A percentile compares a stretch with the other conserved stretches of the same genome.
Conservation (phyloP, 2,329 filamentous ascomycete genomes). For the Botrytis elliptica region DNA sequence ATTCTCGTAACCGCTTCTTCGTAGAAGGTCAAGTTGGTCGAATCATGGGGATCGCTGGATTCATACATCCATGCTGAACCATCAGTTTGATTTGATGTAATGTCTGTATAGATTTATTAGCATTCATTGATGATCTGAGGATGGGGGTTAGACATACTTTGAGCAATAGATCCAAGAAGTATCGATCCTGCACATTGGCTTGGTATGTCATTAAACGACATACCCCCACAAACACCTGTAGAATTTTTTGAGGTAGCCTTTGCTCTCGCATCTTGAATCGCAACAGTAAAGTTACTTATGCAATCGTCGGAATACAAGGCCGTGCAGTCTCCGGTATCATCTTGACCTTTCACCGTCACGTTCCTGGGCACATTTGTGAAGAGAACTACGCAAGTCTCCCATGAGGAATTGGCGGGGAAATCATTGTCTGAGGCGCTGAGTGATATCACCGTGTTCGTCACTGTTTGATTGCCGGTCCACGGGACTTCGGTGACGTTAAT, state of each 20-base stretch:
- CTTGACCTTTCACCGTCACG: conserved; percentile 3
- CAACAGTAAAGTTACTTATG: not conserved
- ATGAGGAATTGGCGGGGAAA: not conserved
- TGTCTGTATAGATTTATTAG: not conserved
- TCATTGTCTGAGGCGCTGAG: not conserved
- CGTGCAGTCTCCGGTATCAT: conserved; percentile 10
- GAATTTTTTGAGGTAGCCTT: not conserved
- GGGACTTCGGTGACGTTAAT: conserved; percentile 15
- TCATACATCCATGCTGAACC: conserved; percentile 2
- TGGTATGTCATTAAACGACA: not conserved
- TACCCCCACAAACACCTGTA: not conserved
- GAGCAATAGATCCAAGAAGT: not conserved
- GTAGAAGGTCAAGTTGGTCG: not conserved
- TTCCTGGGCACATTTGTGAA: not conserved
- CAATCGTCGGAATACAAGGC: not conserved
- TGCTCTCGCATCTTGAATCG: not conserved
- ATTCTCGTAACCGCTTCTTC: conserved; percentile 2
- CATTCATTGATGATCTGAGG: not conserved
- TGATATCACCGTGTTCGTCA: conserved; percentile 14
- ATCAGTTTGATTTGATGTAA: not conserved
- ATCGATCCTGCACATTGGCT: not conserved
- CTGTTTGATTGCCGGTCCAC: not conserved
- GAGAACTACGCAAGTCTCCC: conserved; percentile 10
- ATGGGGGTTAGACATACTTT: not conserved
- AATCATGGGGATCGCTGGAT: not conserved